These are phyloP conservation scores for Stellera chamaejasme DNA, from an alignment of 345 rosid species.

Conservation along the genomic window DNA sequence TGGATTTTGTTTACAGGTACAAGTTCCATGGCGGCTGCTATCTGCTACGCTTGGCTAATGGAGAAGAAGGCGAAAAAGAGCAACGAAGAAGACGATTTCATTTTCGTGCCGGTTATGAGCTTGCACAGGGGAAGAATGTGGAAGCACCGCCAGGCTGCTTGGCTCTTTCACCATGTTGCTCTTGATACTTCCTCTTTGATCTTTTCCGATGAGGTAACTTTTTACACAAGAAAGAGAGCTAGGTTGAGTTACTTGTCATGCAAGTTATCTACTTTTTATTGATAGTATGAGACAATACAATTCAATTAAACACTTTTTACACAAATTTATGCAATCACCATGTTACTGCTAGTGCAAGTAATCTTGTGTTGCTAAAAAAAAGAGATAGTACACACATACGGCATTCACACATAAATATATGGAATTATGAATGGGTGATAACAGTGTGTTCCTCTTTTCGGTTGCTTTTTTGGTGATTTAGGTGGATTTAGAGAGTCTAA, in stretches of 20 bases:
- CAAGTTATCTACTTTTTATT: too few relatives aligned
- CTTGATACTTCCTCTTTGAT: slow-evolving; percentile 45
- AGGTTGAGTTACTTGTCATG: too few relatives aligned
- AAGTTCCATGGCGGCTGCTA: slow-evolving; percentile 54
- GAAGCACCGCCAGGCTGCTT: slow-evolving; percentile 52
- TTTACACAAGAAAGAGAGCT: too few relatives aligned
- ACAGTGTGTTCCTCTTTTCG: not conserved
- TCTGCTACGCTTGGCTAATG: slow-evolving; percentile 55
- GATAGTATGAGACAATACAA: too few relatives aligned
- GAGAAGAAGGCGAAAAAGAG: slow-evolving; percentile 32
- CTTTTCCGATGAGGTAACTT: slow-evolving; percentile 55
- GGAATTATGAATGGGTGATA: not conserved
- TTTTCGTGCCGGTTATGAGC: slow-evolving; percentile 51
- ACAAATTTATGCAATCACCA: too few relatives aligned
- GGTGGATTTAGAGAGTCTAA: slow-evolving; percentile 59
- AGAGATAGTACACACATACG: too few relatives aligned
- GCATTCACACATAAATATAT: too few relatives aligned
- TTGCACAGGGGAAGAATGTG: slow-evolving; percentile 46
- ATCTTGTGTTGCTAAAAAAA: too few relatives aligned
- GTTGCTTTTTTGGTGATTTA: slow-evolving; percentile 9
- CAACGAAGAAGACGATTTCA: slow-evolving; percentile 9
- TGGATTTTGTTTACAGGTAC: slow-evolving; percentile 30
- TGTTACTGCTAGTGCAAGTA: too few relatives aligned
- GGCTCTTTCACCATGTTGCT: slow-evolving; percentile 56
- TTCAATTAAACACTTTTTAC: too few relatives aligned